Base-by-base conservation (phyloP, 352 stramenopile species). In the Globisporangium irregulare region DNA sequence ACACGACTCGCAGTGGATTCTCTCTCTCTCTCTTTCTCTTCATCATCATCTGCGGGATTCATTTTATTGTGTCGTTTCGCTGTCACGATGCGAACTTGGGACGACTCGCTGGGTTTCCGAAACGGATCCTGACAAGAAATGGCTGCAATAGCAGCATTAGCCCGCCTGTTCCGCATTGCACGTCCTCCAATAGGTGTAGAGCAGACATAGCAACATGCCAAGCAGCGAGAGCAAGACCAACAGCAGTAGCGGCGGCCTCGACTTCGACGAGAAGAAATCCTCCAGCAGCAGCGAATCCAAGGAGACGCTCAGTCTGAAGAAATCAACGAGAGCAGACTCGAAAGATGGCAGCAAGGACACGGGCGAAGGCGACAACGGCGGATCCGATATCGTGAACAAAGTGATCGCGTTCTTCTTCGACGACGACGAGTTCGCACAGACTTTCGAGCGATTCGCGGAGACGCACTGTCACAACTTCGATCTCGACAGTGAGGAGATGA, bases 361-460 rank as follows among this genome's bases (percentile, higher is more conserved):
- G 27, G 32, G 70, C 18, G 59, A 68, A 68, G 63, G 56, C 18
- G 32, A 41, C 15, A 56, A 66, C 43, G 66, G 64, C 62, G 66
- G 54, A 22, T 62, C 48, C 46, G 73, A 79, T 34, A 73, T 92
- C 4, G 80, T 89, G 34, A 67, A 84, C 62, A 84, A 84, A 57
- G 85, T 93, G 53, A 89, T 91, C 62, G 74, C 74, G 41, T 93
- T 82, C 61, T 93, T 93, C 68, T 93, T 93, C 50, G 82, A 91
- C 64, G 82, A 93, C 68, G 85, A 93, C 67, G 83, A 82, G 46
- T 93, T 93, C 58, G 84, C 83, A 9, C 73, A 77, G 56, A 87
- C 80, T 22, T 92, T 93, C 59, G 85, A 91, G 67, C 75, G 64
- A 5, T 93, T 93, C 46, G 85, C 85, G 1, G 78, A 91, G 63